Conservation (phyloP, 2,329 filamentous ascomycete genomes). For the Hirsutella minnesotensis region DNA sequence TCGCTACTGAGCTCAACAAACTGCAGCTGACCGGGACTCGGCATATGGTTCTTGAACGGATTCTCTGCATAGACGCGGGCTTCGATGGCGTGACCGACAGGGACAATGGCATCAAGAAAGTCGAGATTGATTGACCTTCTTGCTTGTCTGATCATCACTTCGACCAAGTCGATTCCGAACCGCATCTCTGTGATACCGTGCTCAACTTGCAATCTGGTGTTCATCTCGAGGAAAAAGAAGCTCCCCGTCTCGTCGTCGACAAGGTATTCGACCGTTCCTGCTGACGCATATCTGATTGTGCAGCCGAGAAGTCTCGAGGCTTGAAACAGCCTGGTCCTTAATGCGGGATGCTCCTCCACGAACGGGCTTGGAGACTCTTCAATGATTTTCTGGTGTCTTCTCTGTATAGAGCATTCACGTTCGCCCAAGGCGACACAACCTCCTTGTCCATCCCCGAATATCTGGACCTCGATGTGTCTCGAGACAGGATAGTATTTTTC, state of each 20-base stretch:
- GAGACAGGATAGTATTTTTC: slow-evolving; percentile 49
- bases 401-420: slow-evolving; percentile 55
- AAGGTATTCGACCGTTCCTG: slow-evolving; percentile 39
- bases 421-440: slow-evolving; percentile 51
- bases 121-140: slow-evolving; percentile 10
- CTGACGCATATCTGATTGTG: slow-evolving; percentile 17
- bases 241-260: slow-evolving; percentile 49
- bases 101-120: slow-evolving; percentile 4
- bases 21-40: slow-evolving; percentile 46
- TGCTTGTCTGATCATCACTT: slow-evolving; percentile 27
- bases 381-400: slow-evolving; percentile 59
- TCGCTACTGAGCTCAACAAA: slow-evolving; percentile 40
- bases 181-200: slow-evolving; percentile 71
- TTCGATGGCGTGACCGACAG: slow-evolving; percentile 20
- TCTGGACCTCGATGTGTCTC: slow-evolving; percentile 57
- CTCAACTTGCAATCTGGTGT: slow-evolving; percentile 60
- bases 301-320: slow-evolving; percentile 6
- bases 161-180: slow-evolving; percentile 59
- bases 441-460: slow-evolving; percentile 42
- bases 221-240: slow-evolving; percentile 45
- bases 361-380: slow-evolving; percentile 59
- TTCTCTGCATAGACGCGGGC: slow-evolving; percentile 31
- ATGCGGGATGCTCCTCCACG: slow-evolving; percentile 21
- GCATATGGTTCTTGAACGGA: slow-evolving; percentile 42
- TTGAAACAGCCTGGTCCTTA: slow-evolving; percentile 17